Evolutionary conservation across 169 alveolate species (phyloP).

Genomic region (Cytauxzoon felis): DNA sequence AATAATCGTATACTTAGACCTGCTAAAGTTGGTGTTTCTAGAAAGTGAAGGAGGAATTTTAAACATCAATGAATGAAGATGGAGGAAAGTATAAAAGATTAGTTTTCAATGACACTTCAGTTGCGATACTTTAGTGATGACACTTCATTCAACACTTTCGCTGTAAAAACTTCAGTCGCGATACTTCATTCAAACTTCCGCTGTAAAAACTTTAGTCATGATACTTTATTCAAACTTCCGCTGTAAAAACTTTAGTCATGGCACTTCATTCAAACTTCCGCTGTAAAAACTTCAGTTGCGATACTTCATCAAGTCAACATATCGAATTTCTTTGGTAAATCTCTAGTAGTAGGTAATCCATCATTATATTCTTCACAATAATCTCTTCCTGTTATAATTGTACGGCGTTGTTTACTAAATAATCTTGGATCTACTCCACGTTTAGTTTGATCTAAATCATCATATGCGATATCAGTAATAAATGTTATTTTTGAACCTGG

Average conservation of each 20-base stretch:
- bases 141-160: too few relatives aligned
- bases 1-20: constrained; percentile 84
- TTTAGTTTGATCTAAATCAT: background rate
- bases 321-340: constrained; percentile 43
- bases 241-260: background rate
- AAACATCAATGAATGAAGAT: too few relatives aligned
- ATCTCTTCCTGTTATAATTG: constrained; percentile 49
- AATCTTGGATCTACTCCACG: constrained; percentile 52
- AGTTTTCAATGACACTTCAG: too few relatives aligned
- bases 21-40: constrained; percentile 64
- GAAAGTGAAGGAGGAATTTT: too few relatives aligned
- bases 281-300: too few relatives aligned
- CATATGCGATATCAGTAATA: constrained; percentile 37
- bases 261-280: background rate
- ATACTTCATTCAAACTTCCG: background rate
- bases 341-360: constrained; percentile 44
- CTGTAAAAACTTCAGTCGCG: background rate
- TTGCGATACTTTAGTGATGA: too few relatives aligned
- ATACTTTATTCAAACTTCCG: background rate
- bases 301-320: constrained; percentile 17
- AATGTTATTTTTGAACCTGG: constrained; percentile 61
- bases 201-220: background rate
- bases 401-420: constrained; percentile 42
- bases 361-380: constrained; percentile 37
- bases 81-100: too few relatives aligned